Base-by-base conservation (phyloP, 225 moss, liverwort and hornwort species). In the Polytrichum formosum region DNA sequence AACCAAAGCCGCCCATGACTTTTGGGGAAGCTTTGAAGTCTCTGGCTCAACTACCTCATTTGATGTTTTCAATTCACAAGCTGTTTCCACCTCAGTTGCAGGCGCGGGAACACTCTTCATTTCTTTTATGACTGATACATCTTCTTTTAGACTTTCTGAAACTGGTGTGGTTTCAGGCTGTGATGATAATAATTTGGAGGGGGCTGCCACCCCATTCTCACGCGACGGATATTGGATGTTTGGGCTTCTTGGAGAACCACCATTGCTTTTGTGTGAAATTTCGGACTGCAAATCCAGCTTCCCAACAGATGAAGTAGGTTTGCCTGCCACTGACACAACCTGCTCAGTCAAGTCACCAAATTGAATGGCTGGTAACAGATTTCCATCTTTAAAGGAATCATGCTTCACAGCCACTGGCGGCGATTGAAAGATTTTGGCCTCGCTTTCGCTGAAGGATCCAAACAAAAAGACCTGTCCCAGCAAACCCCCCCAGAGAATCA, bases 1-100 rank as follows among this genome's bases (percentile, higher is more conserved):
- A 19, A 93, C 93, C 65, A 93, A 72, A 13, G 93, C 90, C 58
- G 95, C 95, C 95, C 95, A 96, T 31, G 95, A 88, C 74, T 91
- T 93, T 60, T 92, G 91, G 71, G 81, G 64, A 58, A 79, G 79
- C 74, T 88, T 86, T 25, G 83, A 26, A 31, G 70, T 78, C 27
- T 63, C 74, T 25, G 22, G 66, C 62, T 77, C 83, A 33, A 69
- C 75, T 64, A 77, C 70, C 64, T 70, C 67, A 56, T 56, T 73
- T 25, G 17, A 61, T 16, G 10, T 65, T 54, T 63, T 74, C 64
- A 54, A 56, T 6, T 33, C 46, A 46, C 13, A 3, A 46, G 46
- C 13, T 3, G 13, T 16, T 46, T 46, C 46, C 46, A 46, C 16
- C 46, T 46, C 46, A 46, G 16, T 46, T 46, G 46, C 13, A 46